Evolutionary conservation across 352 stramenopile genomes (phyloP).

Genomic region (Globisporangium viniferum): DNA sequence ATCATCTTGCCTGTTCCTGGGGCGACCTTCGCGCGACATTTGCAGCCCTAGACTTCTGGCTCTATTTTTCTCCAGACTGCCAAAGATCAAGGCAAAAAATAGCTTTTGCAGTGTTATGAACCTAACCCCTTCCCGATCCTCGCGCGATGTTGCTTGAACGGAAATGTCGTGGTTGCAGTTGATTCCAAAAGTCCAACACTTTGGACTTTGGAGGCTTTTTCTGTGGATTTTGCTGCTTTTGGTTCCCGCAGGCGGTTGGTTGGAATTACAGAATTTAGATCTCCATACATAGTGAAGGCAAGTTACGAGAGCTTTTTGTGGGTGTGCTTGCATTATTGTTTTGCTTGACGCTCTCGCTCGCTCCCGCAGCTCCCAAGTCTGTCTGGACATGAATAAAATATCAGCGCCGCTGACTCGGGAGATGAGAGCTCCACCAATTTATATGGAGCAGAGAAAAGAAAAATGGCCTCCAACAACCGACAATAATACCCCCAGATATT

Average conservation of each 20-base stretch:
- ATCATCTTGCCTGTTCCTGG: background rate
- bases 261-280: background rate
- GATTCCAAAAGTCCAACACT: background rate
- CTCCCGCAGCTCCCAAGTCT: background rate
- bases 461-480: background rate
- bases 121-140: background rate
- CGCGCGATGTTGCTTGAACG: background rate
- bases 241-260: background rate
- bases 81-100: background rate
- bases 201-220: background rate
- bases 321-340: background rate
- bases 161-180: background rate
- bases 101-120: background rate
- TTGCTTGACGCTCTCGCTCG: background rate
- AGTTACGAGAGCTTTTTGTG: background rate
- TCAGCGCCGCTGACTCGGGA: background rate
- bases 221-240: background rate
- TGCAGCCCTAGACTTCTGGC: slow-evolving; percentile 1
- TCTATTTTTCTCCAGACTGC: slow-evolving; percentile 4
- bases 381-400: background rate
- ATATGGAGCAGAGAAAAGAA: background rate
- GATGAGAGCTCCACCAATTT: background rate
- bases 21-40: slow-evolving; percentile 14
- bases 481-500: background rate
- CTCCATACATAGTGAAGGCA: background rate